Conservation (phyloP, 148 eudicot genomes). For the Spergularia bocconei region DNA sequence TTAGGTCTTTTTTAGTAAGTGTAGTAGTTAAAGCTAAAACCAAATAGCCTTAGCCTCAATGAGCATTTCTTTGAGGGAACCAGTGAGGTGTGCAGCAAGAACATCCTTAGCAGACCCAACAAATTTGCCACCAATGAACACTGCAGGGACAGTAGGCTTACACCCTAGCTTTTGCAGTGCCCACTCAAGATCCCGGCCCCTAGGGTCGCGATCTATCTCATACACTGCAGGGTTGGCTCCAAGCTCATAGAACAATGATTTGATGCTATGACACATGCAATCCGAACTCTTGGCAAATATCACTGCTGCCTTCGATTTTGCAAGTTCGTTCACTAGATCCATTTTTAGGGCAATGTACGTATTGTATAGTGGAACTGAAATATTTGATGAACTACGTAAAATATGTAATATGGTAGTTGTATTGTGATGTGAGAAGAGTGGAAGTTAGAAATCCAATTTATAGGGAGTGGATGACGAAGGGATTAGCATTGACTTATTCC, state of each 20-base stretch:
- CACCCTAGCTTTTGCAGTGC: constrained; percentile 34
- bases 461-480: constrained; percentile 11
- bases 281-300: constrained; percentile 36
- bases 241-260: constrained; percentile 29
- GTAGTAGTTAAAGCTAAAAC: constrained; percentile 17
- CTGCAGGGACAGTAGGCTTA: constrained; percentile 30
- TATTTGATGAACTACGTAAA: too few species aligned
- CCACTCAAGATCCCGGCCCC: constrained; percentile 27
- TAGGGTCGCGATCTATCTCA: constrained; percentile 35
- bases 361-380: too few species aligned
- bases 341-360: constrained; percentile 10
- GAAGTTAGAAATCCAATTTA: constrained; percentile 19
- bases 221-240: constrained; percentile 36
- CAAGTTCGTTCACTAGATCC: constrained; percentile 34
- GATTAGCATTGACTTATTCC: background rate
- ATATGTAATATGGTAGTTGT: background rate
- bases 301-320: constrained; percentile 34
- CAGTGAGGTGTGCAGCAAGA: constrained; percentile 31
- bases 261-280: constrained; percentile 40
- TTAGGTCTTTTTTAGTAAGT: background rate
- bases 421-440: background rate
- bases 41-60: constrained; percentile 39
- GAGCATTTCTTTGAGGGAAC: constrained; percentile 33
- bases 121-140: constrained; percentile 34
- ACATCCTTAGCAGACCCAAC: constrained; percentile 33